phyloP scores from a whole-genome alignment of 345 rosid species.

The Conringia planisiliqua region DNA sequence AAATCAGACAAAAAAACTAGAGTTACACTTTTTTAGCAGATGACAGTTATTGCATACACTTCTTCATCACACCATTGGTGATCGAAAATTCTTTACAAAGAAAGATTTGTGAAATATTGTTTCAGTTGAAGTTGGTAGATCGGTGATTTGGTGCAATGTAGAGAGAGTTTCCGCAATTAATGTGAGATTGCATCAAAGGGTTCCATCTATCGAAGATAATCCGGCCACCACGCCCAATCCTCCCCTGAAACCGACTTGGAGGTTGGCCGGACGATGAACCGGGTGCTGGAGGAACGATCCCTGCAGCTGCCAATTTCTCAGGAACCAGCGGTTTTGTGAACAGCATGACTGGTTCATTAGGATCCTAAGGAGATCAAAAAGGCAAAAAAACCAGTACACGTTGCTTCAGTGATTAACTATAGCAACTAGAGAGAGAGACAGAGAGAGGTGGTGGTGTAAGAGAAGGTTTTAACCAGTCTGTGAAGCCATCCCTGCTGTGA shows the following conservation, averaged over 20 bases:
- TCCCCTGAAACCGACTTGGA: slow-evolving; percentile 64
- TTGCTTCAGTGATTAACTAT: background rate
- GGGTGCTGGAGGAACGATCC: slow-evolving; percentile 75
- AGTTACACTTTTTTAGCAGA: background rate
- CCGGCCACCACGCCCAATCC: slow-evolving; percentile 96
- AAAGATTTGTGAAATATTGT: slow-evolving; percentile 4
- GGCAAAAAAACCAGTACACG: background rate
- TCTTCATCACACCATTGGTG: slow-evolving; percentile 14
- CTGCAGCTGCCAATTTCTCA: slow-evolving; percentile 81
- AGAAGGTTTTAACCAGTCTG: slow-evolving; percentile 51
- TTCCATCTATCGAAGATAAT: slow-evolving; percentile 94
- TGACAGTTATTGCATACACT: background rate
- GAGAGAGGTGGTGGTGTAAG: background rate
- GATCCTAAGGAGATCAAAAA: slow-evolving; percentile 51
- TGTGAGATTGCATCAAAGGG: slow-evolving; percentile 69
- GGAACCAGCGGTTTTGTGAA: slow-evolving; percentile 91
- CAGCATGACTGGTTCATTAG: slow-evolving; percentile 77
- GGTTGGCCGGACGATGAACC: slow-evolving; percentile 34
- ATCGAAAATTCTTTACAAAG: slow-evolving; percentile 19
- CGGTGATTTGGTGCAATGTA: slow-evolving; percentile 64
- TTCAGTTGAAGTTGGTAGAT: slow-evolving; percentile 45
- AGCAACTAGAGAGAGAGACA: background rate
- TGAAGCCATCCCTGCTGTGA: slow-evolving; percentile 73
- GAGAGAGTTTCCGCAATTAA: slow-evolving; percentile 59
- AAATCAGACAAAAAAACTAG: background rate